These are phyloP conservation scores for Pichia sp. DNA, from an alignment of 1,139 yeast species.

Conservation along the genomic window DNA sequence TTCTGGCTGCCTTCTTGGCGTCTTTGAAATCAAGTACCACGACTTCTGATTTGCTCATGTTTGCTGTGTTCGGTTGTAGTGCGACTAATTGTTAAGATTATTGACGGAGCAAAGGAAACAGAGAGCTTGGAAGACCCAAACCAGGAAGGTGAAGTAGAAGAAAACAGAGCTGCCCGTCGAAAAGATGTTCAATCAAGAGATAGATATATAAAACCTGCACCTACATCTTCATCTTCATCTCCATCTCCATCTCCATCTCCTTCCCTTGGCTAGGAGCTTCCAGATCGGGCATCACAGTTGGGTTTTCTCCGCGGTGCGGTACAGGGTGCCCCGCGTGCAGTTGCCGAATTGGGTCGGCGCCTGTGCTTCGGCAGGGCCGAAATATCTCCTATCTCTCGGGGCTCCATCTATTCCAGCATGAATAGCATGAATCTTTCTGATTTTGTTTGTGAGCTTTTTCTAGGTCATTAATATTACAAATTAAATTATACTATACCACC, in stretches of 20 bases:
- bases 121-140: not conserved
- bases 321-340: conserved; percentile 1
- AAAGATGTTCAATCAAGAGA: not conserved
- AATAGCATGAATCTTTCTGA: not conserved
- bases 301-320: conserved; percentile 5
- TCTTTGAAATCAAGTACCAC: conserved; percentile 40
- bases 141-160: not conserved
- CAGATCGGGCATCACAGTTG: not conserved
- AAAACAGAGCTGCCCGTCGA: not conserved
- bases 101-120: not conserved
- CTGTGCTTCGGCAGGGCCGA: not conserved
- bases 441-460: not conserved
- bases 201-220: not conserved
- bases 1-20: conserved; percentile 49
- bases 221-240: not conserved
- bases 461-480: not conserved
- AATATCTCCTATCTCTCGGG: not conserved
- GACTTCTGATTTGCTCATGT: conserved; percentile 21
- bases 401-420: not conserved
- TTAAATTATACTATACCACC: not conserved
- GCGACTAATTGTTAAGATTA: not conserved
- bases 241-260: not conserved
- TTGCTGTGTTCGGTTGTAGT: not conserved
- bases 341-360: not conserved
- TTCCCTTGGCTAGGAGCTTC: not conserved